Percentiles rank a stretch among this genome's conserved stretches.
These are phyloP conservation scores for Fusarium pseudocircinatum DNA, from an alignment of 2,329 filamentous ascomycete genomes.

Conservation along the genomic window DNA sequence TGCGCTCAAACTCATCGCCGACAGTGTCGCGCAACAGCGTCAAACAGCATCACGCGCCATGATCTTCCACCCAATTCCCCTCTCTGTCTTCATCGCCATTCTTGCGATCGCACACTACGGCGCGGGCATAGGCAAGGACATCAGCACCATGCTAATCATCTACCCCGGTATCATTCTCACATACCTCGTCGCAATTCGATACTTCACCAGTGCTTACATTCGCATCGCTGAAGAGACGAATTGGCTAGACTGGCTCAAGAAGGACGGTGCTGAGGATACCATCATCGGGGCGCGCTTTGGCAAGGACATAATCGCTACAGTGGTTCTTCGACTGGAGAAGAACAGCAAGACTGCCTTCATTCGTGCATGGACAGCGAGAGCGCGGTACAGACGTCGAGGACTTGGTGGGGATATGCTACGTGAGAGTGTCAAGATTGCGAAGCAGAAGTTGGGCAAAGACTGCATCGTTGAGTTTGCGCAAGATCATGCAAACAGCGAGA, in stretches of 20 bases:
- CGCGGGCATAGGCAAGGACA: slow-evolving; percentile 56
- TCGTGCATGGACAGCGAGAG: slow-evolving; percentile 81
- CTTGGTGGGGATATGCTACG: slow-evolving; percentile 77
- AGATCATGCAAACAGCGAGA: slow-evolving; percentile 78
- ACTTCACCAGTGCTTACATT: slow-evolving; percentile 70
- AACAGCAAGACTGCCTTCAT: slow-evolving; percentile 69
- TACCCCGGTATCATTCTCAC: slow-evolving; percentile 69
- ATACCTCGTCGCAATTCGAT: slow-evolving; percentile 69
- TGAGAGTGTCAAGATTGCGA: slow-evolving; percentile 73
- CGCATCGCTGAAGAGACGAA: slow-evolving; percentile 68
- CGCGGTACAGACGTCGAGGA: slow-evolving; percentile 74
- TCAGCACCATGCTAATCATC: slow-evolving; percentile 64
- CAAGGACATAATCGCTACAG: slow-evolving; percentile 72
- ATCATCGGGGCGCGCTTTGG: slow-evolving; percentile 73
- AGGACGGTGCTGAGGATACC: slow-evolving; percentile 57
- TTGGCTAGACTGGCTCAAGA: slow-evolving; percentile 66
- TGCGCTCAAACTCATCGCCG: slow-evolving; percentile 77
- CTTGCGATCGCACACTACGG: slow-evolving; percentile 54
- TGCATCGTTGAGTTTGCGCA: slow-evolving; percentile 73
- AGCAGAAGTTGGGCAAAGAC: slow-evolving; percentile 69
- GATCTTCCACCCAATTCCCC: slow-evolving; percentile 67
- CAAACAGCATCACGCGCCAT: slow-evolving; percentile 72
- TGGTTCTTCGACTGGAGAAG: slow-evolving; percentile 69
- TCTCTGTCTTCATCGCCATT: slow-evolving; percentile 56
- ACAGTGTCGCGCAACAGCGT: slow-evolving; percentile 85